Conservation (phyloP, 495 filamentous ascomycete species). For the Xylaria intraflava region DNA sequence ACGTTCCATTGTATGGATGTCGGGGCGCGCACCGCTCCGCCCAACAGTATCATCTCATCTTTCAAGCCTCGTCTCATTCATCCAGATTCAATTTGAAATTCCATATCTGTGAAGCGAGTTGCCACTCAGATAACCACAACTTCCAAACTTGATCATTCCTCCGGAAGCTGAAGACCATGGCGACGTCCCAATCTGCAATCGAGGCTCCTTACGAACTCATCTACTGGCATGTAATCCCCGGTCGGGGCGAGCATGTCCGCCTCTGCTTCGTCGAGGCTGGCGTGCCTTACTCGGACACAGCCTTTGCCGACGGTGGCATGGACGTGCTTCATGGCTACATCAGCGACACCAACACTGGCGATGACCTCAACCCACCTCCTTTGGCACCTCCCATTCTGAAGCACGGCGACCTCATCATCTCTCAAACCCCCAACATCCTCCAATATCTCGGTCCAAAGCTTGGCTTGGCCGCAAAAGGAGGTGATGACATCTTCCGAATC, state of each 20-base stretch:
- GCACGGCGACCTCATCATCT: slow-evolving; percentile 36
- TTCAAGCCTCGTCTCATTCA: no score
- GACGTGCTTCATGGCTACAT: background rate
- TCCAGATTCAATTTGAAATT: no score
- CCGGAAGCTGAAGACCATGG: no score
- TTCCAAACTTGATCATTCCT: no score
- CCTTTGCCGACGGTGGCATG: background rate
- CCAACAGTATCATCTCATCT: no score
- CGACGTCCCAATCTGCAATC: background rate
- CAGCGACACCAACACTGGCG: no score
- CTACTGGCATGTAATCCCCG: slow-evolving; percentile 50
- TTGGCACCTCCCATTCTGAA: slow-evolving; percentile 46
- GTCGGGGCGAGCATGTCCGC: slow-evolving; percentile 51
- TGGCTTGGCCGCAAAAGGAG: slow-evolving; percentile 26
- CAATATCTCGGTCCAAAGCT: slow-evolving; percentile 43
- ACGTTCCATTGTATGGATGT: no score
- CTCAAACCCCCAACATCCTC: slow-evolving; percentile 49
- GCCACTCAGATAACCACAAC: no score
- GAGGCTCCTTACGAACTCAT: slow-evolving; percentile 39
- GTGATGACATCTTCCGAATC: slow-evolving; percentile 17
- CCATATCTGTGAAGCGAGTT: no score
- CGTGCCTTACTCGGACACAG: slow-evolving; percentile 41
- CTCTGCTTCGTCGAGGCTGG: slow-evolving; percentile 48
- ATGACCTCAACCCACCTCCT: slow-evolving; percentile 46
- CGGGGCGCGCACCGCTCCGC: no score